A percentile compares a stretch with the other conserved stretches of the same genome.
These are phyloP conservation scores for Xerocomellus dryophilus DNA, from an alignment of 768 basidiomycete genomes.

Conservation along the genomic window DNA sequence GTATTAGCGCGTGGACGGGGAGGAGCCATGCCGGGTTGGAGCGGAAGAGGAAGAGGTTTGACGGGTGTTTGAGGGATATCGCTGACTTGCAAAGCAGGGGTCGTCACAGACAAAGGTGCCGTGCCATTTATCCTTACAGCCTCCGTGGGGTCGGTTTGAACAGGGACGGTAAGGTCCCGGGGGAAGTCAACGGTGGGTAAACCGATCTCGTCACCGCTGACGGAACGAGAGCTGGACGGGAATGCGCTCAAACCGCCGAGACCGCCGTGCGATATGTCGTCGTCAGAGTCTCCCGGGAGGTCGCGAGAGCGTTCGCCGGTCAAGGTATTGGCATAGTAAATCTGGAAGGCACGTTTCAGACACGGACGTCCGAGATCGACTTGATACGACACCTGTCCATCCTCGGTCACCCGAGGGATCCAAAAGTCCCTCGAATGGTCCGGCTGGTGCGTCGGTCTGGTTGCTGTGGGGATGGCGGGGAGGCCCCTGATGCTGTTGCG, in stretches of 20 bases:
- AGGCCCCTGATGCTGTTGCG: conserved; percentile 30
- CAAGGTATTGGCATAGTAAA: conserved; percentile 89
- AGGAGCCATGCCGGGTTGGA: not conserved
- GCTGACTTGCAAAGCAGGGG: not conserved
- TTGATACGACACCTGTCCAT: conserved; percentile 65
- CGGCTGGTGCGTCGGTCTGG: conserved; percentile 1
- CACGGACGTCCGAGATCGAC: not conserved
- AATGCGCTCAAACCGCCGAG: conserved; percentile 50
- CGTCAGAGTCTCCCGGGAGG: conserved; percentile 66
- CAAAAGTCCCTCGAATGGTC: conserved; percentile 68
- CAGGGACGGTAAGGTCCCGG: not conserved
- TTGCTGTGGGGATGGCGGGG: conserved; percentile 24
- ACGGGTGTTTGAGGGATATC: not conserved
- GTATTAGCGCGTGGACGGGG: conserved; percentile 28
- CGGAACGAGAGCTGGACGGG: conserved; percentile 50
- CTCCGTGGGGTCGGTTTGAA: not conserved
- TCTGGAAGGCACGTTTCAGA: conserved; percentile 42
- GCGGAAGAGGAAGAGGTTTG: conserved; percentile 6
- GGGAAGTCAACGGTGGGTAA: conserved; percentile 27
- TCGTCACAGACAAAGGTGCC: not conserved
- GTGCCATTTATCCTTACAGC: not conserved
- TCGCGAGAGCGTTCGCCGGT: conserved; percentile 79
- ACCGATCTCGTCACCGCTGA: conserved; percentile 47
- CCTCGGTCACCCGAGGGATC: conserved; percentile 80
- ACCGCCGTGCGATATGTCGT: conserved; percentile 55